A percentile compares a stretch with the other conserved stretches of the same genome.
phyloP scores from a whole-genome alignment of 2,329 filamentous ascomycete genomes.

The Passalora sequoiae region DNA sequence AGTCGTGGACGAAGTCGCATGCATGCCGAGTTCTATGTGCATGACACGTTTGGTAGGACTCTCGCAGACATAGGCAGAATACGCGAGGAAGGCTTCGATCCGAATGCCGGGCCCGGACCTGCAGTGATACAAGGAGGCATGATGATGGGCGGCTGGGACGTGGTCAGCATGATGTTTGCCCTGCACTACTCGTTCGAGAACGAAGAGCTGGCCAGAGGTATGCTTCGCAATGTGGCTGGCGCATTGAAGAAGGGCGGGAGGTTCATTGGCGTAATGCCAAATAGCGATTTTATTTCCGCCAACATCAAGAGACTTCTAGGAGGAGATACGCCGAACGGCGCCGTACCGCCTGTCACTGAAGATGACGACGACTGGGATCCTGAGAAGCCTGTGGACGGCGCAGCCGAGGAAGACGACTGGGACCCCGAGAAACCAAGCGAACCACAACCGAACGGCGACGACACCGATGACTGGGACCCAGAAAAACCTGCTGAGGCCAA shows the following conservation, averaged over 20 bases:
- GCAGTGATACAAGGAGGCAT: constrained; percentile 60
- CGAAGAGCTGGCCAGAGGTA: constrained; percentile 80
- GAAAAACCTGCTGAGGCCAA: constrained; percentile 43
- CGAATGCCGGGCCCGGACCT: constrained; percentile 56
- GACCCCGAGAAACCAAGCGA: constrained; percentile 43
- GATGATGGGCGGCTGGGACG: constrained; percentile 76
- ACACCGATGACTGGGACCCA: constrained; percentile 35
- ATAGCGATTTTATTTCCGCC: constrained; percentile 81
- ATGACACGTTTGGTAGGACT: constrained; percentile 86
- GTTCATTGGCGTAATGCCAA: constrained; percentile 94
- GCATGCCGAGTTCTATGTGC: constrained; percentile 80
- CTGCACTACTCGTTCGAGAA: constrained; percentile 98
- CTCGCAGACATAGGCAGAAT: constrained; percentile 78
- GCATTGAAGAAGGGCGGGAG: constrained; percentile 88
- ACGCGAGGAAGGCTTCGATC: constrained; percentile 79
- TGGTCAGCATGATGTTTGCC: constrained; percentile 98
- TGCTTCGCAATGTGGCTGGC: constrained; percentile 89
- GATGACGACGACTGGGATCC: too few relatives aligned
- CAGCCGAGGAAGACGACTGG: constrained; percentile 32
- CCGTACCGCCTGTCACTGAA: constrained; percentile 10
- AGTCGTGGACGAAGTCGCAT: constrained; percentile 43
- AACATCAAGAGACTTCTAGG: constrained; percentile 74
- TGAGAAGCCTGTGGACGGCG: constrained; percentile 35
- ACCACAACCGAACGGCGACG: constrained; percentile 28
- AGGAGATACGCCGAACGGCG: constrained; percentile 34